A percentile compares a stretch with the other conserved stretches of the same genome.
These are phyloP conservation scores for Eragrostis curvula DNA, from an alignment of 176 grass and related monocot genomes.

Conservation along the genomic window DNA sequence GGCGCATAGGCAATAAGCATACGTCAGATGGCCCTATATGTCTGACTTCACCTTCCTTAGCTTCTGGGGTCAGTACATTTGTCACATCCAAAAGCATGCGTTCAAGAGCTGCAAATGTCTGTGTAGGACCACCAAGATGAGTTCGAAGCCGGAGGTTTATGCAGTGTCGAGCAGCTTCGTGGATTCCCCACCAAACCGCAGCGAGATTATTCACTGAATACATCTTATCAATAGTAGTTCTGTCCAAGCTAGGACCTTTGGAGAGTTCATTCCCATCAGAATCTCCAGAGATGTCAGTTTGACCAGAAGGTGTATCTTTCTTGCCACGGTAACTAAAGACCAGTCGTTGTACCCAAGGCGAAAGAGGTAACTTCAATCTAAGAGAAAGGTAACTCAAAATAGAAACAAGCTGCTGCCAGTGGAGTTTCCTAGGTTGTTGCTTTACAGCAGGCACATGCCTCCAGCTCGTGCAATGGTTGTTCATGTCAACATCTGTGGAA, in stretches of 20 bases:
- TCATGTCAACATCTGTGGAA: slow-evolving; percentile 45
- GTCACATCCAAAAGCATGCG: slow-evolving; percentile 91
- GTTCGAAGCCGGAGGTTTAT: slow-evolving; percentile 95
- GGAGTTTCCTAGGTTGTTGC: slow-evolving; percentile 80
- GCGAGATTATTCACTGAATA: slow-evolving; percentile 93
- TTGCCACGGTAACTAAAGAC: slow-evolving; percentile 81
- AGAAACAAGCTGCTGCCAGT: slow-evolving; percentile 93
- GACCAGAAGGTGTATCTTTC: slow-evolving; percentile 69
- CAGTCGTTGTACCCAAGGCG: slow-evolving; percentile 88
- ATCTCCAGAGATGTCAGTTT: slow-evolving; percentile 71
- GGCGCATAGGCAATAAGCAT: slow-evolving; percentile 79
- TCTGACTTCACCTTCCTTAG: slow-evolving; percentile 77
- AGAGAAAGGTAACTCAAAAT: slow-evolving; percentile 94
- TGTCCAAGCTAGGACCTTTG: slow-evolving; percentile 57
- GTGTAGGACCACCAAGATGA: slow-evolving; percentile 91
- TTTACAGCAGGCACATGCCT: slow-evolving; percentile 77
- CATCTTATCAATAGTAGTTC: slow-evolving; percentile 67
- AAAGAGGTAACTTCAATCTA: slow-evolving; percentile 88
- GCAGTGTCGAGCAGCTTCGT: slow-evolving; percentile 90
- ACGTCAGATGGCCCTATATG: slow-evolving; percentile 68
- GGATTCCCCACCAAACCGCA: slow-evolving; percentile 96
- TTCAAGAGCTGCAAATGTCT: slow-evolving; percentile 98
- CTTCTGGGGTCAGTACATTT: slow-evolving; percentile 69
- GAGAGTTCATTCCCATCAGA: slow-evolving; percentile 50
- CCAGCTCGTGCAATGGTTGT: slow-evolving; percentile 74